Evolutionary conservation across 2,329 filamentous ascomycete species (phyloP).

Genomic region (Stemphylium lycopersici): DNA sequence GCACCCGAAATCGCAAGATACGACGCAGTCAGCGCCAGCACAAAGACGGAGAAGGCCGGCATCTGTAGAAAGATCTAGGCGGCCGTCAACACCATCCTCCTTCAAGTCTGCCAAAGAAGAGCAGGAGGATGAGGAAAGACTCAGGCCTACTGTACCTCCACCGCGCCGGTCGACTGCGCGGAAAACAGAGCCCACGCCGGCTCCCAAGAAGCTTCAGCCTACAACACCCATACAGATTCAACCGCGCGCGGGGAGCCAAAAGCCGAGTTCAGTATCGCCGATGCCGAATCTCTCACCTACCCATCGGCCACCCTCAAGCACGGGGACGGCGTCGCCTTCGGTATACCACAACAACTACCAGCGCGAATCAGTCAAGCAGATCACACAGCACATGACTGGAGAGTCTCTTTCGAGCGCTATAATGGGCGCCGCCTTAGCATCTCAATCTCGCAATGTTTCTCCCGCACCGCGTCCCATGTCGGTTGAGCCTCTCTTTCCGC

Average conservation of each 20-base stretch:
- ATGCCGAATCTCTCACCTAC: conserved; percentile 30
- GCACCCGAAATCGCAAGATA: conserved; percentile 33
- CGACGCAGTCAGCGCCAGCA: conserved; percentile 22
- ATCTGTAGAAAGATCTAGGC: conserved; percentile 35
- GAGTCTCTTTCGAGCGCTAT: conserved; percentile 75
- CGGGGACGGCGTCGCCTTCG: conserved; percentile 31
- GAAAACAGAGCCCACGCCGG: conserved; percentile 14
- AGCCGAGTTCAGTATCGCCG: conserved; percentile 29
- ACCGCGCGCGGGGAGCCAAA: conserved; percentile 45
- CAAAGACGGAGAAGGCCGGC: conserved; percentile 30
- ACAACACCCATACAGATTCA: conserved; percentile 28
- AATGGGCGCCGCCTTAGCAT: conserved; percentile 73
- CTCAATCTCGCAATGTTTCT: conserved; percentile 60
- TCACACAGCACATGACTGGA: conserved; percentile 60
- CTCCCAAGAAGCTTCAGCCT: conserved; percentile 17
- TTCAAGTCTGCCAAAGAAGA: conserved; percentile 47
- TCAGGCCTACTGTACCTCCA: conserved; percentile 44
- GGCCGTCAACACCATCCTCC: conserved; percentile 39
- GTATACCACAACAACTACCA: conserved; percentile 50
- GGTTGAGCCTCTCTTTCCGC: conserved; percentile 47
- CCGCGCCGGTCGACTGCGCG: conserved; percentile 40
- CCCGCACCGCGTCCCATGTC: conserved; percentile 42
- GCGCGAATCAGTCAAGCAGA: conserved; percentile 44
- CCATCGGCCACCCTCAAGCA: conserved; percentile 29
- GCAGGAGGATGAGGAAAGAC: conserved; percentile 37